Conservation (phyloP, 75 land plant genomes). For the Chamaecyparis obtusa region DNA sequence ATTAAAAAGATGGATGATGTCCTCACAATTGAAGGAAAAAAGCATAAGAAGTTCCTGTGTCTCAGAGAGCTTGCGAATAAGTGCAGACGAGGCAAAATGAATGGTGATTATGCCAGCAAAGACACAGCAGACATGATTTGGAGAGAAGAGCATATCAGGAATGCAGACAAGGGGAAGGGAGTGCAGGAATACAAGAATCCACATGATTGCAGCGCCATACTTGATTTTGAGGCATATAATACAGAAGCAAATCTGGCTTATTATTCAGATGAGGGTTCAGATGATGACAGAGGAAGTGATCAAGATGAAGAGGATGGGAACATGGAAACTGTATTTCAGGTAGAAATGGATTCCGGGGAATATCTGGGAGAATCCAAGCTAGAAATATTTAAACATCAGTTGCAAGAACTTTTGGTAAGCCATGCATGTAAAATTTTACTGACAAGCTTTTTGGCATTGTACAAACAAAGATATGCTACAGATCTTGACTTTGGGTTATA, state of each 20-base stretch:
- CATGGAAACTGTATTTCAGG: background rate
- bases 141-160: background rate
- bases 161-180: background rate
- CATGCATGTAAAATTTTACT: constrained; percentile 28
- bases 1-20: constrained; percentile 66
- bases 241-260: constrained; percentile 21
- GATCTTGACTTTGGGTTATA: constrained; percentile 19
- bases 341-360: constrained; percentile 8
- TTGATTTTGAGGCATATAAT: constrained; percentile 29
- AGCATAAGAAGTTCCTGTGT: constrained; percentile 45
- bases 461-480: constrained; percentile 31
- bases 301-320: constrained; percentile 5
- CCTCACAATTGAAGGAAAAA: constrained; percentile 58
- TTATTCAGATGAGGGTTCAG: constrained; percentile 45
- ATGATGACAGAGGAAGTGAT: constrained; percentile 37
- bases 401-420: constrained; percentile 83
- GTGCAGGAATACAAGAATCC: background rate
- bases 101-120: background rate
- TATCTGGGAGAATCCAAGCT: constrained; percentile 24
- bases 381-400: constrained; percentile 53
- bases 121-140: background rate
- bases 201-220: background rate
- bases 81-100: constrained; percentile 13
- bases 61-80: constrained; percentile 30
- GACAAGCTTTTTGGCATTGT: constrained; percentile 19